phyloP scores from a whole-genome alignment of 805 yeast genomes.

The Lipomyces oligophaga region DNA sequence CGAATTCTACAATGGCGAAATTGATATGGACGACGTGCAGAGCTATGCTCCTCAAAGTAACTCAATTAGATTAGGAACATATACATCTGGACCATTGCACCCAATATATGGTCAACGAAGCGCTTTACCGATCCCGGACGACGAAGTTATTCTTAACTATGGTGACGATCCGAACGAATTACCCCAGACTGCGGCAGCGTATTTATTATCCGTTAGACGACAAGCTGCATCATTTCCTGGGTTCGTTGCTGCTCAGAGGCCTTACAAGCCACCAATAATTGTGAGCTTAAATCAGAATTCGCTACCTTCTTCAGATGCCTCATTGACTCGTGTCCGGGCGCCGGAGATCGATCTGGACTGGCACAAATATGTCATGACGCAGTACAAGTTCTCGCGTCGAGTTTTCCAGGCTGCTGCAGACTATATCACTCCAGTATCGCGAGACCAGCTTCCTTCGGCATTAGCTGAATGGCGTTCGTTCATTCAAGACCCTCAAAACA shows the following conservation, averaged over 20 bases:
- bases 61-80: slow-evolving; percentile 18
- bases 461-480: slow-evolving; percentile 45
- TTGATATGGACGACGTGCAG: no score
- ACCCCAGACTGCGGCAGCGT: slow-evolving; percentile 23
- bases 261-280: background rate
- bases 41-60: slow-evolving; percentile 13
- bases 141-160: slow-evolving; percentile 9
- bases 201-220: slow-evolving; percentile 12
- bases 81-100: slow-evolving; percentile 33
- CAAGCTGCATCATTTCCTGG: slow-evolving; percentile 19
- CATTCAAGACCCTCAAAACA: slow-evolving; percentile 36
- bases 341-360: slow-evolving; percentile 7
- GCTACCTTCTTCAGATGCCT: background rate
- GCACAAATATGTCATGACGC: slow-evolving; percentile 17
- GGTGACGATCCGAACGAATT: slow-evolving; percentile 12
- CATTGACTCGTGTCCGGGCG: background rate
- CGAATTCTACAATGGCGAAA: no score
- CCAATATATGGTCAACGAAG: slow-evolving; percentile 33
- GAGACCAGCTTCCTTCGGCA: slow-evolving; percentile 39
- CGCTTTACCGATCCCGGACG: slow-evolving; percentile 33
- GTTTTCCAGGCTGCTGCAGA: slow-evolving; percentile 2
- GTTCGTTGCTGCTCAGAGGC: slow-evolving; percentile 11
- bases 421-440: slow-evolving; percentile 6
- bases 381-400: slow-evolving; percentile 12
- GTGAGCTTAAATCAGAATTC: background rate